phyloP scores from a whole-genome alignment of 192 early-diverging fungal genomes.

The Coemansia sp. region DNA sequence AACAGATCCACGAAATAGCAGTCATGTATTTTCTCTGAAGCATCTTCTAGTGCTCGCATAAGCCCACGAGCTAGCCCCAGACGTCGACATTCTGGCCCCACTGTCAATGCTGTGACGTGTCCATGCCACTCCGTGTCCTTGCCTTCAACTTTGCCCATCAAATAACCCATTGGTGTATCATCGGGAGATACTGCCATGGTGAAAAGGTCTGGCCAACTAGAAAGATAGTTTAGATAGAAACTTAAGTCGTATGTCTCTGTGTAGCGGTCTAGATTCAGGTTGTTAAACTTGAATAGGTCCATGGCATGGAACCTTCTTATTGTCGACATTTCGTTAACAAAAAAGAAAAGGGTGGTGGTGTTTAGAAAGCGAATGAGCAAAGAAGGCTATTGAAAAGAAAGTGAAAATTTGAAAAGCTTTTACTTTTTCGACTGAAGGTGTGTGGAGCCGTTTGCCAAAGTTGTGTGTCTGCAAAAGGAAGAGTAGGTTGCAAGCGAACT shows the following conservation, averaged over 20 bases:
- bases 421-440: not conserved
- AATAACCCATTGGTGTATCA: conserved; percentile 73
- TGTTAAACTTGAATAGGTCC: conserved; percentile 94
- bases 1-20: conserved; percentile 87
- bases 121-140: conserved; percentile 89
- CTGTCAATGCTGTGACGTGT: conserved; percentile 96
- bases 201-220: conserved; percentile 94
- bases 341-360: conserved; percentile 5
- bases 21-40: conserved; percentile 84
- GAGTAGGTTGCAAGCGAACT: conserved; percentile 1
- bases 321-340: conserved; percentile 38
- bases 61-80: conserved; percentile 85
- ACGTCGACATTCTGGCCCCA: conserved; percentile 91
- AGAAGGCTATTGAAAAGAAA: not conserved
- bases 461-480: no score
- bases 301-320: conserved; percentile 72
- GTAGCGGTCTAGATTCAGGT: conserved; percentile 90
- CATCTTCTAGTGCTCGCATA: conserved; percentile 87
- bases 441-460: not conserved
- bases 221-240: conserved; percentile 91
- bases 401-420: not conserved
- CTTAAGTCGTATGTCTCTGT: conserved; percentile 96
- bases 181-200: conserved; percentile 73
- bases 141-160: conserved; percentile 98
- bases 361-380: not conserved